Percentiles rank a stretch among this genome's conserved stretches.
These are phyloP conservation scores for Pezicula neosporulosa DNA, from an alignment of 2,329 filamentous ascomycete species.

Conservation along the genomic window DNA sequence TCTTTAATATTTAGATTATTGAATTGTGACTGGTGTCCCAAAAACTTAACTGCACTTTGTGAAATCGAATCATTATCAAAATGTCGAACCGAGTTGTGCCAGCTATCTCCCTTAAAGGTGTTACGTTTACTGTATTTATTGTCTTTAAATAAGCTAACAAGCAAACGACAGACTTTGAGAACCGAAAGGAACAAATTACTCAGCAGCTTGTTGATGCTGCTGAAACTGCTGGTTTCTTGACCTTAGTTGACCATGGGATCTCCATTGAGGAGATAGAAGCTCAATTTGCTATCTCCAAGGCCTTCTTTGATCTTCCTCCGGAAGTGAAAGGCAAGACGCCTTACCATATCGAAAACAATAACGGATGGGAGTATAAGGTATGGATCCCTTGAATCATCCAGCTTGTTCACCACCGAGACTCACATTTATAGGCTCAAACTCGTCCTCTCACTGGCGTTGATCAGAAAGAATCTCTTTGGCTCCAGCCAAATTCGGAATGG, in stretches of 20 bases:
- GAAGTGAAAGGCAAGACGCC: constrained; percentile 41
- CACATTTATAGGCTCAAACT: background rate
- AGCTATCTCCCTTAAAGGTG: background rate
- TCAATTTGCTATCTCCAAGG: constrained; percentile 25
- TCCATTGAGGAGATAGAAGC: constrained; percentile 38
- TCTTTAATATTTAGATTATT: no score
- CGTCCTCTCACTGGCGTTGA: background rate
- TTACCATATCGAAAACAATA: constrained; percentile 15
- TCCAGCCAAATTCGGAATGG: background rate
- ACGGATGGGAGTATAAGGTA: background rate
- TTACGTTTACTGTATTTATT: background rate
- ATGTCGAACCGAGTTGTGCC: background rate
- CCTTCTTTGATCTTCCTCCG: constrained; percentile 47
- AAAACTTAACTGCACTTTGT: no score
- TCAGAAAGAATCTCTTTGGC: background rate
- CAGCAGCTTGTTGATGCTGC: constrained; percentile 45
- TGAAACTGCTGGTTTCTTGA: constrained; percentile 55
- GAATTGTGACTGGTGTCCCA: no score
- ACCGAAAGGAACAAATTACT: constrained; percentile 48
- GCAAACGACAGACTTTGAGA: background rate
- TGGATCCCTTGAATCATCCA: no score
- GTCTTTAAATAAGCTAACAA: background rate
- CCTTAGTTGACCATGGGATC: constrained; percentile 43
- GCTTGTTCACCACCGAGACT: no score
- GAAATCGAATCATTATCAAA: background rate